Percentiles rank a stretch among this genome's conserved stretches.
These are phyloP conservation scores for Hypoxylon rubiginosum DNA, from an alignment of 2,329 filamentous ascomycete species.

Conservation along the genomic window DNA sequence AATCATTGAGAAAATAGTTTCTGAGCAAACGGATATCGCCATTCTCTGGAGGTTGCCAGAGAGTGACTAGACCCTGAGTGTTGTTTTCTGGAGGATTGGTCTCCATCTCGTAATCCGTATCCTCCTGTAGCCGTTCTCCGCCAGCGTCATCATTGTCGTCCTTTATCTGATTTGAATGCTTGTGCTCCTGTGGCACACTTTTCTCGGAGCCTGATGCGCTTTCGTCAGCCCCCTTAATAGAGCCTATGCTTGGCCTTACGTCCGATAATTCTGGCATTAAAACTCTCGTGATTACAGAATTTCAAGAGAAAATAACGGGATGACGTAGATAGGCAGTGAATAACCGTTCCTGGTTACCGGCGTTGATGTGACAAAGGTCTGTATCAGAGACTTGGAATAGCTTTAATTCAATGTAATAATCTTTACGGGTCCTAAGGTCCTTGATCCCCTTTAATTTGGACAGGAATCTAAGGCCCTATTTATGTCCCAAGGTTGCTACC, in stretches of 20 bases:
- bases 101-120: not conserved
- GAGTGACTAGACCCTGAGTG: slow-evolving; percentile 11
- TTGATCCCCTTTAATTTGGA: too few species aligned
- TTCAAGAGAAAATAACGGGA: too few species aligned
- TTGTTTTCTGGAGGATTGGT: not conserved
- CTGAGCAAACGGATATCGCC: not conserved
- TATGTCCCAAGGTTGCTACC: too few species aligned
- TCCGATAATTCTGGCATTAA: too few species aligned
- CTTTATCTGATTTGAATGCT: not conserved
- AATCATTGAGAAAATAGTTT: not conserved
- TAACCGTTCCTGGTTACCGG: too few species aligned
- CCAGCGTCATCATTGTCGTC: not conserved
- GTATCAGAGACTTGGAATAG: too few species aligned
- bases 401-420: too few species aligned
- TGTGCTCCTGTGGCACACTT: not conserved
- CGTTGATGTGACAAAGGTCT: too few species aligned
- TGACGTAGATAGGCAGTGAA: too few species aligned
- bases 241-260: too few species aligned
- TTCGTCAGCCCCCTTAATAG: not conserved
- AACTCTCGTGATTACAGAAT: not conserved
- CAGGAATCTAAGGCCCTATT: too few species aligned
- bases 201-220: not conserved
- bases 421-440: too few species aligned
- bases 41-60: slow-evolving; percentile 9
- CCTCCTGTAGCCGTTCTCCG: not conserved